Conservation (phyloP, 2,329 filamentous ascomycete species). For the Penicillium capsulatum region DNA sequence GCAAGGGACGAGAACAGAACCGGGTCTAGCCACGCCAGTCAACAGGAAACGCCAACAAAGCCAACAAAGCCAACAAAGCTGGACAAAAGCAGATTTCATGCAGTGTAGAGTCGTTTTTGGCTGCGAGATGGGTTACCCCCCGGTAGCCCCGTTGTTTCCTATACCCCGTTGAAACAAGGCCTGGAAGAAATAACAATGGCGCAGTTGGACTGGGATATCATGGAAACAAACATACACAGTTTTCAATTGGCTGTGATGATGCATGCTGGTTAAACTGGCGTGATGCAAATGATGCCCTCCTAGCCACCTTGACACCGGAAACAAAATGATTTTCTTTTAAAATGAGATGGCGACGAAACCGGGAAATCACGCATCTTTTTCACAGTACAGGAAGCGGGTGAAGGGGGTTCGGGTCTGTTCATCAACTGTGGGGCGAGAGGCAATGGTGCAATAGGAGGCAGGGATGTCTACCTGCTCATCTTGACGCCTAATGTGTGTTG, state of each 20-base stretch:
- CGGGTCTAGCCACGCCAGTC: constrained; percentile 16
- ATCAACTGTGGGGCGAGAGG: too few relatives aligned
- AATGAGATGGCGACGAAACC: constrained; percentile 3
- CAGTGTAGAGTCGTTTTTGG: constrained; percentile 3
- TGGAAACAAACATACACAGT: too few relatives aligned
- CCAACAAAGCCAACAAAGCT: constrained; percentile 17
- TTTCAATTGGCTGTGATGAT: neutral
- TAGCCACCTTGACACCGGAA: neutral
- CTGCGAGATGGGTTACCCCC: too few relatives aligned
- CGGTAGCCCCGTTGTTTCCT: too few relatives aligned
- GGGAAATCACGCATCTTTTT: constrained; percentile 1
- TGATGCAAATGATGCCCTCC: neutral
- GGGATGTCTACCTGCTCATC: too few relatives aligned
- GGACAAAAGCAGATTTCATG: constrained; percentile 9
- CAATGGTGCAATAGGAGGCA: too few relatives aligned
- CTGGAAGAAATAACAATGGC: too few relatives aligned
- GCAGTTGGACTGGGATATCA: too few relatives aligned
- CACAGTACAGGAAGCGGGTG: neutral
- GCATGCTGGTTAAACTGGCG: neutral
- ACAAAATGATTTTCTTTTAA: neutral
- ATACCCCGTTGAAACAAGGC: too few relatives aligned
- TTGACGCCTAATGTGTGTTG: too few relatives aligned
- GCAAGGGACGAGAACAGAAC: constrained; percentile 5
- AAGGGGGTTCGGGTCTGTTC: too few relatives aligned
- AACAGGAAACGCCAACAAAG: constrained; percentile 18